phyloP scores from a whole-genome alignment of 1,284 basidiomycete genomes.

The Irpex sp. region DNA sequence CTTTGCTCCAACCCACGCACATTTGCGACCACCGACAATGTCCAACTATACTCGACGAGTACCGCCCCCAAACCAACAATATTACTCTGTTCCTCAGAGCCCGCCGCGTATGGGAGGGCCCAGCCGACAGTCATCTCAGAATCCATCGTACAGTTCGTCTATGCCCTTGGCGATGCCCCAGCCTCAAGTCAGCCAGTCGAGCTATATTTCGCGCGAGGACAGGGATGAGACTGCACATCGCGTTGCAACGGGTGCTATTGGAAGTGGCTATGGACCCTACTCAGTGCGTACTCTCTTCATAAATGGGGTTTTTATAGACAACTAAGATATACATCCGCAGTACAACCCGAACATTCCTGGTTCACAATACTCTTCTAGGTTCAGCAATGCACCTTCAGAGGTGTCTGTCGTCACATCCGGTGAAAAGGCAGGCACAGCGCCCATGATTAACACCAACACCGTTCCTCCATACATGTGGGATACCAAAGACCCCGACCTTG shows the following conservation, averaged over 20 bases:
- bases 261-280: slow-evolving; percentile 75
- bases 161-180: slow-evolving; percentile 14
- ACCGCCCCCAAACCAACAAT: slow-evolving; percentile 33
- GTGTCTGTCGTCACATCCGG: slow-evolving; percentile 42
- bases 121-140: slow-evolving; percentile 22
- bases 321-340: slow-evolving; percentile 29
- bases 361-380: slow-evolving; percentile 50
- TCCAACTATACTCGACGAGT: slow-evolving; percentile 33
- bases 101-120: slow-evolving; percentile 27
- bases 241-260: slow-evolving; percentile 71
- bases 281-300: slow-evolving; percentile 46
- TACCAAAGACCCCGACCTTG: slow-evolving; percentile 67
- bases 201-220: slow-evolving; percentile 26
- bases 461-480: slow-evolving; percentile 60
- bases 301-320: neutral
- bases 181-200: slow-evolving; percentile 20
- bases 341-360: slow-evolving; percentile 51
- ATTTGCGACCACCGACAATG: slow-evolving; percentile 23
- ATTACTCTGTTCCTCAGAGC: slow-evolving; percentile 49
- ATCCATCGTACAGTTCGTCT: slow-evolving; percentile 23
- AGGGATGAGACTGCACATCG: slow-evolving; percentile 60
- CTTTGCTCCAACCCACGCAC: neutral
- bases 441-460: slow-evolving; percentile 26
- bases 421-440: slow-evolving; percentile 44
- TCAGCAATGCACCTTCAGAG: slow-evolving; percentile 61